Base-by-base conservation (phyloP, 257 asterid species). In the Thymus quinquecostatus region DNA sequence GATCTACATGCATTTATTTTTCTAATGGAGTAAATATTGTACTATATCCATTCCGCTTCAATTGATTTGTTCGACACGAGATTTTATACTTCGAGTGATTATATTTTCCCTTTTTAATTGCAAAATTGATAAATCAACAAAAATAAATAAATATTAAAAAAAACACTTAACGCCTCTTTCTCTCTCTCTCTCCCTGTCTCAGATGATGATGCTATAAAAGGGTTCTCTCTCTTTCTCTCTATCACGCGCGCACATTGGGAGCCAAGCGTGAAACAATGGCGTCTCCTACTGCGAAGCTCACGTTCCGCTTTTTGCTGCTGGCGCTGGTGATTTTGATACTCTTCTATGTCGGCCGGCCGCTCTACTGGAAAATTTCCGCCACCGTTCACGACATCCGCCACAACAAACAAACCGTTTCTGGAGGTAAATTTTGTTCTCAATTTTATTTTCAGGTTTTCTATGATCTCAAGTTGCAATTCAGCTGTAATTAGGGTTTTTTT, bases 321-420 rank as follows among this genome's bases (percentile, higher is more conserved):
- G 81, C 78, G 8, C 71, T 80, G 64, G 70, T 69, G 49, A 50
- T 82, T 30, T 61, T 86, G 13, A 48, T 80, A 21, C 69, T 88
- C 10, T 88, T 85, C 90, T 88, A 86, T 77, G 86, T 84, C 9
- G 92, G 96, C 8, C 94, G 92, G 0, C 96, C 98, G 60, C 91
- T 89, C 65, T 89, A 92, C 86, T 92, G 96, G 96, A 92, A 92
- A 82, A 63, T 92, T 71, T 88, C 94, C 54, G 96, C 96, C 81
- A 92, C 98, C 67, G 36, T 86, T 77, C 92, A 89, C 79, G 96
- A 92, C 71, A 89, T 89, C 79, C 88, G 94, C 73, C 88, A 83
- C 82, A 88, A 92, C 82, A 89, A 85, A 57, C 95, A 89, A 82
- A 89, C 96, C 43, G 92, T 89, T 49, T 86, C 92, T 8, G 89